Base-by-base conservation (phyloP, 805 yeast genomes). In the Saccharomycopsis fermentans region DNA sequence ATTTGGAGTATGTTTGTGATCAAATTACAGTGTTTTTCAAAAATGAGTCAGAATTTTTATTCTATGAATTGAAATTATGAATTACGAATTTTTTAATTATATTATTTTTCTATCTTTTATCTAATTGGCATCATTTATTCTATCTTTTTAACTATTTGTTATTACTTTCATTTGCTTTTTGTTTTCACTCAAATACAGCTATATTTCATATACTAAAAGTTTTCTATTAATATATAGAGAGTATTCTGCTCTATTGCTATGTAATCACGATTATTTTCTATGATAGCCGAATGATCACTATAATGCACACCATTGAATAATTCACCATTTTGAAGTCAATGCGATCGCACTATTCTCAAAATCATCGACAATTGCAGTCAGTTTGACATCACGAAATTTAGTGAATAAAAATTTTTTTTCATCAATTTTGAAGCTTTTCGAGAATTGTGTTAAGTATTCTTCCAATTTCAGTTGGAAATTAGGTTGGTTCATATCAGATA, bases 261-360 rank as follows among this genome's bases (percentile, higher is more conserved):
- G 19, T 39, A n/a, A 39, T 39, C 19, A n/a, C 24, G 9, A 14
- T 39, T 12, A 17, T 21, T 6, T 17, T 8, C 5, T 39, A 39
- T 32, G 14, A 32, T 6, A n/a, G 3, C 35, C 9, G 12, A 32
- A 5, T 32, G 12, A 32, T 9, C 12, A 9, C 35, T 32, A 32
- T 32, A 37, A 37, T 37, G n/a, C 43, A 37, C 43, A 37, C 16
- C 8, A 32, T n/a, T 14, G 12, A 43, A 12, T 51, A 3, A 29
- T 32, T 60, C 48, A 61, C 63, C 63, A 61, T 21, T 37, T 58
- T 9, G 63, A 58, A 6, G 62, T 58, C 52, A 61, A 56, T 17
- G 59, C 62, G 14, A 61, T 58, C 4, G 63, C 63, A 4, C 56
- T 24, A 50, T 43, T 43, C 26, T 43, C 50, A 43, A 43, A 43